Percentiles rank a stretch among this genome's conserved stretches.
phyloP scores from a whole-genome alignment of 2,329 filamentous ascomycete genomes.

The Cytospora paraplurivora region DNA sequence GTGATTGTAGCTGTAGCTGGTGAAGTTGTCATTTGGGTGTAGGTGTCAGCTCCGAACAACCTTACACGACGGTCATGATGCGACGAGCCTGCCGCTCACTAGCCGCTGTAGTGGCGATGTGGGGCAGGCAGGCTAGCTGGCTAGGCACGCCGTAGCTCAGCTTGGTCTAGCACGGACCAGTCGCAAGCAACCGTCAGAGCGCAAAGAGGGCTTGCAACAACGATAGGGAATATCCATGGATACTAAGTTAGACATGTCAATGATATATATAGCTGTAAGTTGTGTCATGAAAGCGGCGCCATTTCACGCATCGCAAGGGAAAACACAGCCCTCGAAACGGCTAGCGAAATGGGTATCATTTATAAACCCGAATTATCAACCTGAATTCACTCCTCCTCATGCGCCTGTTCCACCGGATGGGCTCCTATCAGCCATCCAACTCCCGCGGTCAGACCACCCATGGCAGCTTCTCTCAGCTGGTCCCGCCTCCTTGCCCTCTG shows the following conservation, averaged over 20 bases:
- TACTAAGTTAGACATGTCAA: neutral
- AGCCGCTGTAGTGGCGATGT: constrained; percentile 15
- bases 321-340: neutral
- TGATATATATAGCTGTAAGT: too few species aligned
- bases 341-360: constrained; percentile 3
- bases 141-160: neutral
- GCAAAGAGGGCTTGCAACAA: neutral
- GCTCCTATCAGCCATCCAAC: constrained; percentile 70
- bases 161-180: constrained; percentile 4
- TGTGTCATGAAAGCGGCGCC: neutral
- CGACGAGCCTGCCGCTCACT: constrained; percentile 20
- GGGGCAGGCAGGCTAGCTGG: constrained; percentile 12
- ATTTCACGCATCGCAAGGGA: neutral
- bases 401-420: constrained; percentile 41
- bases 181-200: neutral
- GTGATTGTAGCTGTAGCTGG: constrained; percentile 5
- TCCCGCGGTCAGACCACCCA: constrained; percentile 66
- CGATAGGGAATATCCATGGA: neutral
- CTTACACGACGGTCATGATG: constrained; percentile 16
- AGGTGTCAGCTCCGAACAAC: neutral
- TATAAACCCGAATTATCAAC: neutral
- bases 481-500: constrained; percentile 68
- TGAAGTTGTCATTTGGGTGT: constrained; percentile 7
- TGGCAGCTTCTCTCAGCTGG: constrained; percentile 66
- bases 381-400: constrained; percentile 34